Percentiles rank a stretch among this genome's conserved stretches.
These are phyloP conservation scores for Plectosphaerella plurivora DNA, from an alignment of 2,329 filamentous ascomycete genomes.

Conservation along the genomic window DNA sequence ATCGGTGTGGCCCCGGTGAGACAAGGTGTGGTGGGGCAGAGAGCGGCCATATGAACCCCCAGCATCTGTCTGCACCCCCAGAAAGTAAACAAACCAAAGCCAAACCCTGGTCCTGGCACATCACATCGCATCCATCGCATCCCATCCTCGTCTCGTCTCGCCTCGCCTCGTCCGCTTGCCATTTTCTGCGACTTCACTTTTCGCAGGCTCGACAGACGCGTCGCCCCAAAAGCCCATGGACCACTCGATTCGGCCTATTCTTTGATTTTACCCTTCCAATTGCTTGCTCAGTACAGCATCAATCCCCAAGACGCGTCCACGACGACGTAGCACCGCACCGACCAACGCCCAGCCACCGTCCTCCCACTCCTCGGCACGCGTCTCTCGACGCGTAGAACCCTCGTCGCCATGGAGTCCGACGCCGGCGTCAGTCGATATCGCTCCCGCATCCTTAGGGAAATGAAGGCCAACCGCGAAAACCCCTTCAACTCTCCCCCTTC, in stretches of 20 bases:
- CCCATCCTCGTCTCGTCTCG: background rate
- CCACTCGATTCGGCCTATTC: background rate
- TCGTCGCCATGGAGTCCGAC: constrained; percentile 33
- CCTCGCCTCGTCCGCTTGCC: no score
- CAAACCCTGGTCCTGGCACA: background rate
- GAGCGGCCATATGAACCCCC: background rate
- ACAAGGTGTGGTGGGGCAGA: background rate
- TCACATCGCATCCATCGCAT: background rate
- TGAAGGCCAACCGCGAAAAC: constrained; percentile 48
- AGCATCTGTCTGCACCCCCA: background rate
- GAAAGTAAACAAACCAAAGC: constrained; percentile 3
- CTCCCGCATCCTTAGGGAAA: constrained; percentile 46
- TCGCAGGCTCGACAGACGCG: background rate
- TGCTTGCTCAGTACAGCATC: background rate
- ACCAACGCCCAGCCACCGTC: background rate
- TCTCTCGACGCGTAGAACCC: background rate
- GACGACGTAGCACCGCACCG: background rate
- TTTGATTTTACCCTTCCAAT: background rate
- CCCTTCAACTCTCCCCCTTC: constrained; percentile 56
- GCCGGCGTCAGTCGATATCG: constrained; percentile 33
- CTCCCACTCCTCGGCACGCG: background rate
- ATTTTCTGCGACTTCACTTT: background rate
- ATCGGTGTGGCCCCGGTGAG: background rate
- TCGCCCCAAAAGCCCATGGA: background rate
- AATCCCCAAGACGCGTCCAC: background rate